phyloP scores from a whole-genome alignment of 805 yeast genomes.

The Ogataea thermomethanolica region DNA sequence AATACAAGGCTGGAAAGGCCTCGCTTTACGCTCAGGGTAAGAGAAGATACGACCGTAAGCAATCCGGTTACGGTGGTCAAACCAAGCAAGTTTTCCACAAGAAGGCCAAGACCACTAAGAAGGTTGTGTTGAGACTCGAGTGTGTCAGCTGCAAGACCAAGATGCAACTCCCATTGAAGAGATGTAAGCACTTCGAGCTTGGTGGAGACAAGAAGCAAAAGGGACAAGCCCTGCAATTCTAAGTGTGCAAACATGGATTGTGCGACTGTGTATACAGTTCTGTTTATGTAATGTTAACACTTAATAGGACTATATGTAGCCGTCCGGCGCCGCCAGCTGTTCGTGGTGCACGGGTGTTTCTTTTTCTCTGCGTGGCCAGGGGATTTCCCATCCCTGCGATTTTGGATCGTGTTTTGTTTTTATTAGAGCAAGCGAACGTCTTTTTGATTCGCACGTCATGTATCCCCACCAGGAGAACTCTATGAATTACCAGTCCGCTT shows the following conservation, averaged over 20 bases:
- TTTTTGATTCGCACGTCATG: constrained; percentile 4
- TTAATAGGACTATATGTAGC: constrained; percentile 2
- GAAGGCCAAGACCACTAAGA: constrained; percentile 99
- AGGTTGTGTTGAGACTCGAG: constrained; percentile 98
- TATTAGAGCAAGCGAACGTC: constrained; percentile 5
- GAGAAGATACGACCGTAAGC: constrained; percentile 99
- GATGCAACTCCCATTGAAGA: constrained; percentile 96
- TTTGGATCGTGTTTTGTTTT: constrained; percentile 17
- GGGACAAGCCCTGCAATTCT: constrained; percentile 99
- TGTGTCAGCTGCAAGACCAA: constrained; percentile 98
- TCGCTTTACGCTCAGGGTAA: constrained; percentile 99
- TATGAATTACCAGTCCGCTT: constrained; percentile 20
- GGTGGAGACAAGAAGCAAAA: constrained; percentile 99
- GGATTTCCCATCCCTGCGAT: neutral
- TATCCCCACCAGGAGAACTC: constrained; percentile 9
- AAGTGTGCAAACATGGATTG: constrained; percentile 36
- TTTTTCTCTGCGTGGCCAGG: neutral
- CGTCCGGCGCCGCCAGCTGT: no score
- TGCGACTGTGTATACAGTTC: constrained; percentile 2
- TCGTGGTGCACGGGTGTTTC: neutral
- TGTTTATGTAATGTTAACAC: constrained; percentile 12
- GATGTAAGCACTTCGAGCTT: constrained; percentile 99
- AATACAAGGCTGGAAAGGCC: constrained; percentile 99
- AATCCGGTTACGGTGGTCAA: constrained; percentile 99
- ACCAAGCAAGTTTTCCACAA: constrained; percentile 99